These are phyloP conservation scores for Musa beccarii DNA, from an alignment of 176 grass and related monocot genomes.

Conservation along the genomic window DNA sequence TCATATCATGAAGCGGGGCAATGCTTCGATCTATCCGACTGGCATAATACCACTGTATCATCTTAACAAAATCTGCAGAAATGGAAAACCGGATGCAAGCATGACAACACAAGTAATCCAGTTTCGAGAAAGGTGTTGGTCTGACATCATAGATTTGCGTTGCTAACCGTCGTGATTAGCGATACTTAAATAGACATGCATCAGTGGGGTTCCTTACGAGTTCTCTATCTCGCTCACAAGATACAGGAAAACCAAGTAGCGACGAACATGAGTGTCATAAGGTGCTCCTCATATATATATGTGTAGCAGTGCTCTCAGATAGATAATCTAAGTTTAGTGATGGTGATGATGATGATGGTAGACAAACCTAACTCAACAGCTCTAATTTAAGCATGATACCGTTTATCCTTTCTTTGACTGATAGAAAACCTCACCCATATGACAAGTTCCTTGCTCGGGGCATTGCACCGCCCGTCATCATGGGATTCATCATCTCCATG, in stretches of 20 bases:
- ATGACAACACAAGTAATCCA: too few relatives aligned
- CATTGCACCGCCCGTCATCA: constrained; percentile 40
- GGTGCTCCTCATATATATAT: background rate
- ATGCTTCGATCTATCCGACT: too few relatives aligned
- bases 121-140: too few relatives aligned
- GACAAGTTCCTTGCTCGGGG: constrained; percentile 58
- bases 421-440: constrained; percentile 44
- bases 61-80: too few relatives aligned
- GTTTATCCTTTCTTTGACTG: background rate
- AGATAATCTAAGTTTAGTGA: background rate
- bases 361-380: background rate
- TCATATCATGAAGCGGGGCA: too few relatives aligned
- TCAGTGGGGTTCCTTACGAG: background rate
- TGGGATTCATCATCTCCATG: constrained; percentile 49
- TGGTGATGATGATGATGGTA: background rate
- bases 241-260: background rate
- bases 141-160: too few relatives aligned
- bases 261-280: background rate
- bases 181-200: too few relatives aligned
- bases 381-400: background rate
- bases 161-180: too few relatives aligned
- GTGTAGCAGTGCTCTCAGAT: background rate
- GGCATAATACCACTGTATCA: too few relatives aligned
- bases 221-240: background rate
- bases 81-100: too few relatives aligned